Conservation (phyloP, 2,329 filamentous ascomycete species). For the Paraphoma sp. region DNA sequence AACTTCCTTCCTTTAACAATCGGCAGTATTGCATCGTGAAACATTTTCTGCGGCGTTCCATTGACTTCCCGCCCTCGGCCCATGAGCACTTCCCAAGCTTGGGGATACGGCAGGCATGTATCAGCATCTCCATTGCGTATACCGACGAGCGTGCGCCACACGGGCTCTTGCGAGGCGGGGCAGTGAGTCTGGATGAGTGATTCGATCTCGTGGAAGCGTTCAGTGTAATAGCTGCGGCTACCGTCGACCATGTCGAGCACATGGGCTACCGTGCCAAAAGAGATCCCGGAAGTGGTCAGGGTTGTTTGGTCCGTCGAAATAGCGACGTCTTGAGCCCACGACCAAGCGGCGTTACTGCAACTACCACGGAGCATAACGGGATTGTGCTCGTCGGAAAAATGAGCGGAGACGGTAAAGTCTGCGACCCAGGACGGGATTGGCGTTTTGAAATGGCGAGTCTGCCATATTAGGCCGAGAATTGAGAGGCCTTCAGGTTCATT, state of each 20-base stretch:
- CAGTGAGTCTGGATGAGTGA: neutral
- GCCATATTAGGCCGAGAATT: neutral
- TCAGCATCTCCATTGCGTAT: neutral
- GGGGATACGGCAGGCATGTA: neutral
- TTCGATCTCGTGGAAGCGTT: neutral
- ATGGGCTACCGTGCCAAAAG: neutral
- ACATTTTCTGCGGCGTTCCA: neutral
- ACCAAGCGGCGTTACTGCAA: neutral
- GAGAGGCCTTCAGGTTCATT: neutral
- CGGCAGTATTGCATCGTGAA: neutral
- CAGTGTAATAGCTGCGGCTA: neutral
- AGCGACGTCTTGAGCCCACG: neutral
- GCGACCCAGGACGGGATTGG: neutral
- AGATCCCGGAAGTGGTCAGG: neutral
- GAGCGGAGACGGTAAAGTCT: neutral
- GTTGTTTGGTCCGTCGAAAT: neutral
- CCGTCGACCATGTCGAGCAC: neutral
- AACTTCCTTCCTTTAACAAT: neutral
- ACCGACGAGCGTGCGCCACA: neutral
- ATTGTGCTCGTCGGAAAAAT: neutral
- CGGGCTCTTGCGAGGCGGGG: neutral
- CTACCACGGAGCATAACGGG: neutral
- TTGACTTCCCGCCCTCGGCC: neutral
- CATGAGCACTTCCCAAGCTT: neutral
- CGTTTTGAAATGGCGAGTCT: neutral